phyloP scores from a whole-genome alignment of 139 green algal species.

The Chlamydomonas applanata region DNA sequence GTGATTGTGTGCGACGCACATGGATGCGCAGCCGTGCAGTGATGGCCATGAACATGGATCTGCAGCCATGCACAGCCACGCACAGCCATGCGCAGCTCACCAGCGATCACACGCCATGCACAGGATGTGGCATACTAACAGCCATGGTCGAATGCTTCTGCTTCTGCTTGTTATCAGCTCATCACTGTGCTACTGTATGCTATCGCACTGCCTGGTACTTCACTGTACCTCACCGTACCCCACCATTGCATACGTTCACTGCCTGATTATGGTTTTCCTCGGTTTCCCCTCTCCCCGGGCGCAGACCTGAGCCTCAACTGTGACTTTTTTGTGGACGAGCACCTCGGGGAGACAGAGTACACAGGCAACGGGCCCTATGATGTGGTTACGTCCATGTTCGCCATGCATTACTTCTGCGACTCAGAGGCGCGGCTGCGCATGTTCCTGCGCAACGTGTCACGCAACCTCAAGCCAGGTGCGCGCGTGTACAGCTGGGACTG shows the following conservation, averaged over 20 bases:
- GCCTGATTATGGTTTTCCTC: not conserved
- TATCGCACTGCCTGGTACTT: too few species aligned
- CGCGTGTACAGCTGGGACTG: not conserved
- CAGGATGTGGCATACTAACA: too few species aligned
- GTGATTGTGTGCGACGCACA: not conserved
- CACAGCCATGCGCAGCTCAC: too few species aligned
- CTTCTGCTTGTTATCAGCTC: too few species aligned
- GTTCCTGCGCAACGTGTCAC: slow-evolving; percentile 80
- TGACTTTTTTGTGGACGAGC: slow-evolving; percentile 34
- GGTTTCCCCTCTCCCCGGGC: not conserved
- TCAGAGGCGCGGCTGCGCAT: slow-evolving; percentile 56
- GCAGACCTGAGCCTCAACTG: not conserved
- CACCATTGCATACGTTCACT: not conserved
- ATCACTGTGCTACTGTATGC: too few species aligned
- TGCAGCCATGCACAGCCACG: too few species aligned
- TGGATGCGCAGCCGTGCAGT: not conserved
- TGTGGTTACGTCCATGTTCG: slow-evolving; percentile 91
- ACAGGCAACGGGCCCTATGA: slow-evolving; percentile 55
- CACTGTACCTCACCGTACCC: not conserved
- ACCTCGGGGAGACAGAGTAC: slow-evolving; percentile 23
- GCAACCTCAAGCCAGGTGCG: slow-evolving; percentile 75
- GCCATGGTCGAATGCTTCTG: too few species aligned
- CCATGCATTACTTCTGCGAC: slow-evolving; percentile 93
- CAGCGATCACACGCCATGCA: too few species aligned
- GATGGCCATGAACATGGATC: not conserved